These are phyloP conservation scores for Pecoramyces ruminantium DNA, from an alignment of 192 early-diverging fungal genomes.

Conservation along the genomic window DNA sequence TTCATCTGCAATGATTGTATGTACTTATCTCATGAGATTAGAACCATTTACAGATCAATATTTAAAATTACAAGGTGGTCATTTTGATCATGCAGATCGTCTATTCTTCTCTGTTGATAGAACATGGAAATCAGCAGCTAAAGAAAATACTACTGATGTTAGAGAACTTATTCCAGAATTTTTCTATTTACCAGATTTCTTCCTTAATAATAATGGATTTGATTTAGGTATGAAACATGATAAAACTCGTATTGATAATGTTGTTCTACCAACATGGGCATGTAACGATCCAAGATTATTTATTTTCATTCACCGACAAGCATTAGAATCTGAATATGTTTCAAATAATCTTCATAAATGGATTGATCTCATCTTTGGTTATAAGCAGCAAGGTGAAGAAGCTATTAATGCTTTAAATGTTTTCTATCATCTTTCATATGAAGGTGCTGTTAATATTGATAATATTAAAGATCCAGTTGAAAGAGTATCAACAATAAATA, in stretches of 20 bases:
- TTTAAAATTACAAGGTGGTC: constrained; percentile 57
- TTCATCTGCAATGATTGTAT: constrained; percentile 77
- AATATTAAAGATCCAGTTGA: constrained; percentile 75
- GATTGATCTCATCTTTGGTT: constrained; percentile 95
- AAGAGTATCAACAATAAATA: constrained; percentile 71
- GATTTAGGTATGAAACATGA: constrained; percentile 48
- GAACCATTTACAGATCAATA: constrained; percentile 81
- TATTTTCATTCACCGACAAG: constrained; percentile 63
- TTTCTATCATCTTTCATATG: constrained; percentile 92
- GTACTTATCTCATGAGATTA: constrained; percentile 70
- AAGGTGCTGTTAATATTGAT: constrained; percentile 88
- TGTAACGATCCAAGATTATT: constrained; percentile 60
- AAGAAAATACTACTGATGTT: constrained; percentile 63
- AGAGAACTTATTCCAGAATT: constrained; percentile 93
- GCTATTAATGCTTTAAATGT: constrained; percentile 78
- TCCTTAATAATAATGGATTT: constrained; percentile 53
- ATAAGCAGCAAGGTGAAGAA: constrained; percentile 74
- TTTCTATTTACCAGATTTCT: constrained; percentile 85
- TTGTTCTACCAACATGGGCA: constrained; percentile 78
- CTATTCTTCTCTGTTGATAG: constrained; percentile 61
- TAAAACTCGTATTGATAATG: constrained; percentile 34
- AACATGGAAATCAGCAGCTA: constrained; percentile 54
- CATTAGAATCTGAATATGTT: constrained; percentile 63
- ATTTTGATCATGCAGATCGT: constrained; percentile 69
- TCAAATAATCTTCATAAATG: constrained; percentile 77